Evolutionary conservation across 106 monocot species (phyloP).

Genomic region (Dioscorea dumetorum): DNA sequence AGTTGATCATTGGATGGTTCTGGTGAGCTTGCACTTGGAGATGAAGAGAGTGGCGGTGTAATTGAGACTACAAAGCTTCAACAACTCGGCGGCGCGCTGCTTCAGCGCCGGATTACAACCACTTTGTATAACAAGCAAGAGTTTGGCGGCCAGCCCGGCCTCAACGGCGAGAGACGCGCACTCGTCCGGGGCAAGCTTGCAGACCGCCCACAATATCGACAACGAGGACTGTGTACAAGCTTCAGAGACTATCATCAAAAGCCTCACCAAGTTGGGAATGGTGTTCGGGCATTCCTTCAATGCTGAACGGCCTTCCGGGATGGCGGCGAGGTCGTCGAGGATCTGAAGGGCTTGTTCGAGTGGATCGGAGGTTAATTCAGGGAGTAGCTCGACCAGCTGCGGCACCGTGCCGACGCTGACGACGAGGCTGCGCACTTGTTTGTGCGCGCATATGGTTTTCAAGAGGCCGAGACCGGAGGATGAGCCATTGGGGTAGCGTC

Average conservation of each 20-base stretch:
- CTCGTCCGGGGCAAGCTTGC: slow-evolving; percentile 60
- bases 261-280: slow-evolving; percentile 46
- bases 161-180: slow-evolving; percentile 62
- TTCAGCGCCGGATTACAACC: slow-evolving; percentile 54
- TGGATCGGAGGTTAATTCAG: slow-evolving; percentile 22
- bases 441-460: slow-evolving; percentile 31
- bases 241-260: slow-evolving; percentile 82
- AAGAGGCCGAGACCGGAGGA: slow-evolving; percentile 37
- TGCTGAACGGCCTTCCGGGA: slow-evolving; percentile 39
- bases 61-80: slow-evolving; percentile 87
- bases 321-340: slow-evolving; percentile 35
- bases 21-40: slow-evolving; percentile 84
- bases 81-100: slow-evolving; percentile 59
- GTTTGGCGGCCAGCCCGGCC: slow-evolving; percentile 67
- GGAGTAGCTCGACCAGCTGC: slow-evolving; percentile 53
- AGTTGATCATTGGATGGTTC: slow-evolving; percentile 53
- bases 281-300: slow-evolving; percentile 50
- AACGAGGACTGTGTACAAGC: slow-evolving; percentile 50
- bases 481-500: slow-evolving; percentile 25
- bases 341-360: slow-evolving; percentile 37
- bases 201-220: slow-evolving; percentile 56
- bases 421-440: slow-evolving; percentile 19
- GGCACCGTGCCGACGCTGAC: slow-evolving; percentile 51
- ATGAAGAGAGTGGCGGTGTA: slow-evolving; percentile 65
- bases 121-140: slow-evolving; percentile 82